Percentiles rank a stretch among this genome's conserved stretches.
phyloP scores from a whole-genome alignment of 192 early-diverging fungal genomes.

The Funneliformis geosporum region DNA sequence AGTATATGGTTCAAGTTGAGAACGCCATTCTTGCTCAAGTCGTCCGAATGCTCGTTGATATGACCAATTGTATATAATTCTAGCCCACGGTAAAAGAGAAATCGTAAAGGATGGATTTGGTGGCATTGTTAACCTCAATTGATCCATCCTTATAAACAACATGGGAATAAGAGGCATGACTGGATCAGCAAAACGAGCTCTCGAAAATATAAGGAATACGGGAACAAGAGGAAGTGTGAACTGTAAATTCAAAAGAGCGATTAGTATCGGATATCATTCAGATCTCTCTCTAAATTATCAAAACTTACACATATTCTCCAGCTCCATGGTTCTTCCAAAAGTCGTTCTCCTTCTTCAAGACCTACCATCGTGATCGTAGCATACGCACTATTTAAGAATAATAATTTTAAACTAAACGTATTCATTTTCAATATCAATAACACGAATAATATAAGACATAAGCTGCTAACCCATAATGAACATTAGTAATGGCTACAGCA shows the following conservation, averaged over 20 bases:
- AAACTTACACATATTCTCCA: constrained; percentile 64
- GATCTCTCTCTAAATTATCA: background rate
- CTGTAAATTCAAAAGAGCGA: constrained; percentile 15
- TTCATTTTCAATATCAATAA: background rate
- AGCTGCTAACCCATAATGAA: constrained; percentile 58
- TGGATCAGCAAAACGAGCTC: constrained; percentile 56
- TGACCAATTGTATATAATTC: constrained; percentile 56
- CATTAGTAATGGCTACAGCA: constrained; percentile 62
- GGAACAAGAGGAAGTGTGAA: constrained; percentile 56
- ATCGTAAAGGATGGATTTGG: constrained; percentile 62
- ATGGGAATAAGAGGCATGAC: constrained; percentile 66
- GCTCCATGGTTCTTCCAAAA: constrained; percentile 61
- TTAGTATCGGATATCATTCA: background rate
- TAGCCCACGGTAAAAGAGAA: constrained; percentile 62
- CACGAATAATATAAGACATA: background rate
- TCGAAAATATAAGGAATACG: constrained; percentile 60
- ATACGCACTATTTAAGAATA: constrained; percentile 49
- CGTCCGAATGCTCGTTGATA: constrained; percentile 58
- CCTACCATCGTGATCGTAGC: constrained; percentile 70
- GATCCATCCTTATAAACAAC: constrained; percentile 56
- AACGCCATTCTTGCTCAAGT: constrained; percentile 60
- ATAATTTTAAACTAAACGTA: background rate
- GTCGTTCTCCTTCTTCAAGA: constrained; percentile 55
- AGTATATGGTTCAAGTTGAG: constrained; percentile 39
- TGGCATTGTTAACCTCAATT: constrained; percentile 59